A percentile compares a stretch with the other conserved stretches of the same genome.
Conservation (phyloP, 805 yeast species). For the Candida parachauliodes region DNA sequence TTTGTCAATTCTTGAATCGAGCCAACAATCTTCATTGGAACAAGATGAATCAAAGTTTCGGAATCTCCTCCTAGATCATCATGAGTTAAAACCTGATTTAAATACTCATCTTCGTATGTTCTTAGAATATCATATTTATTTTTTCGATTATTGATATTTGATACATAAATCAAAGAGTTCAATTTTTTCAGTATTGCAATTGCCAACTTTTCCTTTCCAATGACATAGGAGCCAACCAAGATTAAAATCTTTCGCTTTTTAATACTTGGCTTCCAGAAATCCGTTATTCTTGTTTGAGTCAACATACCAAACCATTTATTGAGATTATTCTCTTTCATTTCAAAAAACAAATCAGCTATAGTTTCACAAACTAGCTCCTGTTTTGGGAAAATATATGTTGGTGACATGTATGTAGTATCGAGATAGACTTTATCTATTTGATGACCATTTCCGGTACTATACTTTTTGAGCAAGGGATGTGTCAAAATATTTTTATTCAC, state of each 20-base stretch:
- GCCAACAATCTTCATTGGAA: constrained; percentile 58
- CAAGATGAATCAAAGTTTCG: constrained; percentile 60
- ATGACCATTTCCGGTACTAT: constrained; percentile 7
- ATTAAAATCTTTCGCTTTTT: constrained; percentile 46
- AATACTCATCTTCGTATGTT: constrained; percentile 43
- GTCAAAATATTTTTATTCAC: constrained; percentile 52
- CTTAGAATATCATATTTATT: constrained; percentile 40
- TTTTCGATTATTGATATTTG: constrained; percentile 42
- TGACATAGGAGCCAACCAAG: constrained; percentile 82
- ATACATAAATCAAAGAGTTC: constrained; percentile 52
- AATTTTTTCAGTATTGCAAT: constrained; percentile 53
- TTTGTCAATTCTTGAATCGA: constrained; percentile 42
- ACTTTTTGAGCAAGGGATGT: constrained; percentile 27
- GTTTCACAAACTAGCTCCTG: constrained; percentile 65
- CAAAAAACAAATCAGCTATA: constrained; percentile 51
- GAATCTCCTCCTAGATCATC: constrained; percentile 36
- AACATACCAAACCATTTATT: constrained; percentile 31
- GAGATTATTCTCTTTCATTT: constrained; percentile 27
- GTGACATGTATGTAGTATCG: constrained; percentile 87
- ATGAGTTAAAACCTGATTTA: constrained; percentile 24
- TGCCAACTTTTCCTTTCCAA: constrained; percentile 90
- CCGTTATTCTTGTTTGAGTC: constrained; percentile 39
- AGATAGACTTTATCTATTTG: constrained; percentile 58
- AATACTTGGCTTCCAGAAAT: constrained; percentile 19
- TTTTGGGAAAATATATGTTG: constrained; percentile 70